These are phyloP conservation scores for Leccinum sublutescens DNA, from an alignment of 768 basidiomycete species.

Conservation along the genomic window DNA sequence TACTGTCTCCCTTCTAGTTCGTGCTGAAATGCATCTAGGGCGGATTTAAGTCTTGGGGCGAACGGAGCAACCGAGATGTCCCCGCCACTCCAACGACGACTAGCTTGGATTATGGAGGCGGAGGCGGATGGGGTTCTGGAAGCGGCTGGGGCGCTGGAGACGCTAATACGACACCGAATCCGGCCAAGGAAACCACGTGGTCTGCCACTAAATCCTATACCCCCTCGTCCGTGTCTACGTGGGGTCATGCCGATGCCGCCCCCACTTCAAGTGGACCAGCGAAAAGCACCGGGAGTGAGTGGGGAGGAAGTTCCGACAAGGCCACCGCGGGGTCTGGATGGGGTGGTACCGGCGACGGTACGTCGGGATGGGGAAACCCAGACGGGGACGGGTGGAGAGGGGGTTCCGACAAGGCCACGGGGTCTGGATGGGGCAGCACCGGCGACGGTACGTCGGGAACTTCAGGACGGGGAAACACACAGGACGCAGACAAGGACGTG, in stretches of 20 bases:
- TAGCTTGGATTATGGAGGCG: not conserved
- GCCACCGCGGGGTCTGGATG: slow-evolving; percentile 2
- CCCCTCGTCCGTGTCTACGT: not conserved
- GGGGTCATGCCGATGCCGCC: slow-evolving; percentile 1
- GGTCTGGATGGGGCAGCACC: not conserved
- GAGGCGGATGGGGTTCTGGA: slow-evolving; percentile 8
- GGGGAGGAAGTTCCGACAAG: slow-evolving; percentile 4
- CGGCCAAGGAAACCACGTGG: not conserved
- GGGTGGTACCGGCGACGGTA: not conserved
- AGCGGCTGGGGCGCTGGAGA: slow-evolving; percentile 9
- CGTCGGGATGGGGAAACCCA: slow-evolving; percentile 9
- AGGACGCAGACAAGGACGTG: not conserved
- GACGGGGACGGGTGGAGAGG: not conserved
- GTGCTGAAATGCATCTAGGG: slow-evolving; percentile 4
- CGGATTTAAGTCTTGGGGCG: slow-evolving; percentile 8
- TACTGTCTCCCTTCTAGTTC: not conserved
- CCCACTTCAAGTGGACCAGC: not conserved
- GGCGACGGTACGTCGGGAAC: not conserved
- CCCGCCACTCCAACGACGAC: not conserved
- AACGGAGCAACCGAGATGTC: not conserved
- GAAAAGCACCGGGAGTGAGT: not conserved
- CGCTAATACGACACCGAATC: slow-evolving; percentile 7
- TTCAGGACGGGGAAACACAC: not conserved
- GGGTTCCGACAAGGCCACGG: not conserved
- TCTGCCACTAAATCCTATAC: not conserved